These are phyloP conservation scores for Cordyceps javanica DNA, from an alignment of 2,329 filamentous ascomycete species.

Conservation along the genomic window DNA sequence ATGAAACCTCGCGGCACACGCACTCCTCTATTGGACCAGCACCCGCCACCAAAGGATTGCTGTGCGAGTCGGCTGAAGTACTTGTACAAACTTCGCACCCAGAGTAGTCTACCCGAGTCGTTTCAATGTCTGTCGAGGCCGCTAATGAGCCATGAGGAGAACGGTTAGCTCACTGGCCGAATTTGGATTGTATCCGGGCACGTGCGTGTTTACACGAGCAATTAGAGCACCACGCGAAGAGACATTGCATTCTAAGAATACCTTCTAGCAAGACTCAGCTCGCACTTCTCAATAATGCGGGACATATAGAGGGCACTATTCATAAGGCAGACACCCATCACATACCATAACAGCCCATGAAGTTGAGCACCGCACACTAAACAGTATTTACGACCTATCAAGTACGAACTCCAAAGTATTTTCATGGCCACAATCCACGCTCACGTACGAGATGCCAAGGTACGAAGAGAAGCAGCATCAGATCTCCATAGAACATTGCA, in stretches of 20 bases:
- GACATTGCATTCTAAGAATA: background rate
- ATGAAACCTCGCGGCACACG: too few species aligned
- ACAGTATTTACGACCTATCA: background rate
- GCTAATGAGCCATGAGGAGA: too few species aligned
- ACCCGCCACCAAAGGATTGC: too few species aligned
- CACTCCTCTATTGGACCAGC: too few species aligned
- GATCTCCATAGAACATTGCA: background rate
- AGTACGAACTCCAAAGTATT: background rate
- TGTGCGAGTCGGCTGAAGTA: too few species aligned
- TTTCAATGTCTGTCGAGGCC: too few species aligned
- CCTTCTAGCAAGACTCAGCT: background rate
- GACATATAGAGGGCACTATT: background rate
- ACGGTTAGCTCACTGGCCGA: too few species aligned
- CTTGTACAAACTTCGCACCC: too few species aligned
- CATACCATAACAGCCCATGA: background rate
- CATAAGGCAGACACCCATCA: background rate
- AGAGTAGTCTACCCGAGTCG: too few species aligned
- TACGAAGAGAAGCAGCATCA: background rate
- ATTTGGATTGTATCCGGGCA: too few species aligned
- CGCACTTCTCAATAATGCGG: background rate
- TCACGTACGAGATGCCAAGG: background rate
- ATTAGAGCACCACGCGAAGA: background rate
- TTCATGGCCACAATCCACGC: background rate
- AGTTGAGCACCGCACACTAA: background rate
- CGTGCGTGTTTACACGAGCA: background rate